Conservation (phyloP, 345 rosid genomes). For the Salix arbutifolia region DNA sequence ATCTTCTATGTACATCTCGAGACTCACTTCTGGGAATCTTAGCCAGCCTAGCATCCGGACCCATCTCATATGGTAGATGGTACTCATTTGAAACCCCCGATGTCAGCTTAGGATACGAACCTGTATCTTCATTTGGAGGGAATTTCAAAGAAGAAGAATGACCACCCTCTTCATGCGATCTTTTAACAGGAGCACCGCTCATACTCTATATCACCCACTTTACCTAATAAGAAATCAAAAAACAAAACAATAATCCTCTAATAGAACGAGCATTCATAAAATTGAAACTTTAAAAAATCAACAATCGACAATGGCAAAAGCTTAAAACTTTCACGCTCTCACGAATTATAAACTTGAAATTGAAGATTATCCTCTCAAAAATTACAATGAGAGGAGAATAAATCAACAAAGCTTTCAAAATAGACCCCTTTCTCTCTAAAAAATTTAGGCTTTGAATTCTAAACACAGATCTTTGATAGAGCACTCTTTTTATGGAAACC, state of each 20-base stretch:
- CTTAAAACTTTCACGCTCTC: not conserved
- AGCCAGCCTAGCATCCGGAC: conserved; percentile 49
- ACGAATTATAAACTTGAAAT: not conserved
- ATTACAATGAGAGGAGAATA: not conserved
- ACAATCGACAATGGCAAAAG: not conserved
- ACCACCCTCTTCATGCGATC: conserved; percentile 78
- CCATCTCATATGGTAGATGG: conserved; percentile 50
- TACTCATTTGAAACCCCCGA: conserved; percentile 48
- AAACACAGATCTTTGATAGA: not conserved
- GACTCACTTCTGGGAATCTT: conserved; percentile 68
- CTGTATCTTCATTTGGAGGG: conserved; percentile 58
- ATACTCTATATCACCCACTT: conserved; percentile 1
- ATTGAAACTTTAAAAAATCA: not conserved
- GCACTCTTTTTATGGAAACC: not conserved
- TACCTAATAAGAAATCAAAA: not conserved
- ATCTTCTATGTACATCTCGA: conserved; percentile 76
- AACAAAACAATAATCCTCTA: not conserved
- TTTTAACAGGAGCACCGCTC: conserved; percentile 37
- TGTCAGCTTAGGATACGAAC: conserved; percentile 53
- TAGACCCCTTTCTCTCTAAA: not conserved
- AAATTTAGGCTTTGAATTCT: not conserved
- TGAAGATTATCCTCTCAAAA: not conserved
- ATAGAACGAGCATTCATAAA: not conserved
- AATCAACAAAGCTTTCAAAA: not conserved
- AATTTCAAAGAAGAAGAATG: conserved; percentile 67